A percentile compares a stretch with the other conserved stretches of the same genome.
Conservation (phyloP, 1,284 basidiomycete genomes). For the Lentinus polychrous region DNA sequence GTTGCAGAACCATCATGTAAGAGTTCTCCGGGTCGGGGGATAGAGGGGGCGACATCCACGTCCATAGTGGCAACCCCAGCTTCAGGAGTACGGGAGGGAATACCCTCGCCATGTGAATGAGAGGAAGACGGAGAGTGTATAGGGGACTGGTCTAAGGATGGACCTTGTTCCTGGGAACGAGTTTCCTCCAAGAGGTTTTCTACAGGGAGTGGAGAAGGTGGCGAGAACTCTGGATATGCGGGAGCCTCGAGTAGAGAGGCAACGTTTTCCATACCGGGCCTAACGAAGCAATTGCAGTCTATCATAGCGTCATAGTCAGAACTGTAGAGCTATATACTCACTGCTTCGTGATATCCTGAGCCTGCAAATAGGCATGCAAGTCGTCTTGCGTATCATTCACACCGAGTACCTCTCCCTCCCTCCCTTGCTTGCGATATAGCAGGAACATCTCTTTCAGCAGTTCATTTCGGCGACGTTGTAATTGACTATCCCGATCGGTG, state of each 20-base stretch:
- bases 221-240: background rate
- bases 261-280: background rate
- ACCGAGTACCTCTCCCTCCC: background rate
- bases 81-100: too few relatives aligned
- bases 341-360: background rate
- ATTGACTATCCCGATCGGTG: slow-evolving; percentile 34
- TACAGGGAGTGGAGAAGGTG: too few relatives aligned
- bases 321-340: background rate
- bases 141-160: too few relatives aligned
- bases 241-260: background rate
- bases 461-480: slow-evolving; percentile 55
- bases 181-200: too few relatives aligned
- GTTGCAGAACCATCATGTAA: too few relatives aligned
- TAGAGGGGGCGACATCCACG: too few relatives aligned
- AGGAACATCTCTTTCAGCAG: slow-evolving; percentile 62
- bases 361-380: background rate
- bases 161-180: too few relatives aligned
- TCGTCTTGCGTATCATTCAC: background rate
- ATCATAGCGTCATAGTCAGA: too few relatives aligned
- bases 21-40: too few relatives aligned
- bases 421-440: slow-evolving; percentile 43
- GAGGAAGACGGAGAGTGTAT: too few relatives aligned
- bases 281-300: background rate
- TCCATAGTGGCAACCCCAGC: too few relatives aligned
- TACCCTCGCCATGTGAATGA: too few relatives aligned